These are phyloP conservation scores for Yamadazyma nakazawae DNA, from an alignment of 805 yeast species.

Conservation along the genomic window DNA sequence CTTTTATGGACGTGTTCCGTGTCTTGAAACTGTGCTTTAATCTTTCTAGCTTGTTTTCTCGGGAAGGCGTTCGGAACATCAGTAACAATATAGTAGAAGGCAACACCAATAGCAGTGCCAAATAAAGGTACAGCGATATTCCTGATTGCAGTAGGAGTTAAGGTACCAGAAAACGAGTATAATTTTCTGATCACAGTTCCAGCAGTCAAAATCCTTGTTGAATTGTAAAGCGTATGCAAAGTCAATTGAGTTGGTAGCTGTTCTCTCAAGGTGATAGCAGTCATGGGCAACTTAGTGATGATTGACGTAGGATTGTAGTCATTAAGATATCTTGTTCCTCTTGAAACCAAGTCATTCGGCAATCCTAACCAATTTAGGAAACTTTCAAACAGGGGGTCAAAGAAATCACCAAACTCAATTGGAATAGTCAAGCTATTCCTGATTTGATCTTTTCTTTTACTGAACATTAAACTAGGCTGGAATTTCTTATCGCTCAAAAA, in stretches of 20 bases:
- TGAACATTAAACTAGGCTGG: conserved; percentile 77
- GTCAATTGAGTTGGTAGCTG: conserved; percentile 37
- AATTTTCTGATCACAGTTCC: conserved; percentile 41
- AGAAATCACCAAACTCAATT: conserved; percentile 67
- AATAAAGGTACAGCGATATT: conserved; percentile 54
- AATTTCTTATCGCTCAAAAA: conserved; percentile 59
- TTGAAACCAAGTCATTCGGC: conserved; percentile 26
- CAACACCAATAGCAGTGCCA: conserved; percentile 48
- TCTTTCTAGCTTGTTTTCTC: conserved; percentile 71
- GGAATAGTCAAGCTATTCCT: conserved; percentile 56
- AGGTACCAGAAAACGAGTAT: conserved; percentile 30
- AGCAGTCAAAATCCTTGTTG: conserved; percentile 37
- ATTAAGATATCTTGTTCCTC: conserved; percentile 26
- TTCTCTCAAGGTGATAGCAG: conserved; percentile 29
- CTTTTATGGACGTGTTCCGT: conserved; percentile 78
- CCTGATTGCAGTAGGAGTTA: conserved; percentile 39
- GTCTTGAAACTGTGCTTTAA: conserved; percentile 57
- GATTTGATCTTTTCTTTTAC: conserved; percentile 62
- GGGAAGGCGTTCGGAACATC: conserved; percentile 92
- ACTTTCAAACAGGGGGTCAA: conserved; percentile 72
- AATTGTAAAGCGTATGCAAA: conserved; percentile 38
- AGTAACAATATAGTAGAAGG: conserved; percentile 59
- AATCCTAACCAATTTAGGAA: conserved; percentile 47
- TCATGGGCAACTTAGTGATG: conserved; percentile 27
- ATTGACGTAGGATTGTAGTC: conserved; percentile 32